Conservation (phyloP, 1,139 yeast species). For the Pichia sp. region DNA sequence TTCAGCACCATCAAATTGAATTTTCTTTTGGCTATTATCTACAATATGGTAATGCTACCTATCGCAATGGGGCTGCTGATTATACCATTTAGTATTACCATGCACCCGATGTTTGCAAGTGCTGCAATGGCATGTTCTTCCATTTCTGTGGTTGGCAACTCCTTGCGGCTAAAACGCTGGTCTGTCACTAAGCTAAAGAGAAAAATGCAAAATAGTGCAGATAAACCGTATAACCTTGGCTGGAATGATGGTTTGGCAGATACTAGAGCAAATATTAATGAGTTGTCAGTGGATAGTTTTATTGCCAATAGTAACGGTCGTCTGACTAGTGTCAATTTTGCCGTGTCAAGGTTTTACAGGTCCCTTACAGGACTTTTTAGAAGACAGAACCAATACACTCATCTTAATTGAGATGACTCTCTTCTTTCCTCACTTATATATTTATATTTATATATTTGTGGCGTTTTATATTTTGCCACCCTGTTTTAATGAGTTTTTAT, state of each 20-base stretch:
- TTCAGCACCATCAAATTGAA: constrained; percentile 74
- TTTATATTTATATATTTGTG: too few relatives aligned
- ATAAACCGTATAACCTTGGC: constrained; percentile 1
- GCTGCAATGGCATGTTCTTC: constrained; percentile 93
- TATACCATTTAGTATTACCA: constrained; percentile 70
- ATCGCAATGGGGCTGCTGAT: constrained; percentile 87
- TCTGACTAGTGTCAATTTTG: background rate
- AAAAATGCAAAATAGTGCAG: background rate
- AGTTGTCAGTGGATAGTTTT: constrained; percentile 7
- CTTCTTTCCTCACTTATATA: background rate
- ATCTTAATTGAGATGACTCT: background rate
- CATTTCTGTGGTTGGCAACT: constrained; percentile 80
- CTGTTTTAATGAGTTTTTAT: background rate
- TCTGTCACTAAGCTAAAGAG: constrained; percentile 30
- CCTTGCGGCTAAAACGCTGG: constrained; percentile 67
- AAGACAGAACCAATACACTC: background rate
- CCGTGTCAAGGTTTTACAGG: background rate
- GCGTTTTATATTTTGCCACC: background rate
- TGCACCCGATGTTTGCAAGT: constrained; percentile 87
- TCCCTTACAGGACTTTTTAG: constrained; percentile 1
- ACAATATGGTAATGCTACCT: constrained; percentile 86
- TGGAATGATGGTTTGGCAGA: constrained; percentile 14
- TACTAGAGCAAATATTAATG: constrained; percentile 7
- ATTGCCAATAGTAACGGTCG: constrained; percentile 2
- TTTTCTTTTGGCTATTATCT: constrained; percentile 79